phyloP scores from a whole-genome alignment of 805 yeast genomes.

The Schwanniomyces pseudopolymorphus region DNA sequence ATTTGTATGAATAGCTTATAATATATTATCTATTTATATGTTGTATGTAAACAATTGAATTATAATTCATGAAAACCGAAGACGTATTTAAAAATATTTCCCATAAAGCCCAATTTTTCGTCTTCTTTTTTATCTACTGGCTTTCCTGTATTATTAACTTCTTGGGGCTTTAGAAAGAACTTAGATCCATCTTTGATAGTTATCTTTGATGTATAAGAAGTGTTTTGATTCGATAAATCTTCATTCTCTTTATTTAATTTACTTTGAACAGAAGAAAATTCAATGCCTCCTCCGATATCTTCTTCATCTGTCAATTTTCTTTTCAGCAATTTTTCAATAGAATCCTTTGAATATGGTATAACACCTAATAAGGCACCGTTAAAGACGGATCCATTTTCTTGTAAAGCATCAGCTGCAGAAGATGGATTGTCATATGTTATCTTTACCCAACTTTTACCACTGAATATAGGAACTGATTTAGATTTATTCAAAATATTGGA shows the following conservation, averaged over 20 bases:
- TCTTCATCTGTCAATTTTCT: slow-evolving; percentile 42
- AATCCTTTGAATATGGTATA: slow-evolving; percentile 61
- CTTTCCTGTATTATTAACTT: slow-evolving; percentile 15
- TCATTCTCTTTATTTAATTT: slow-evolving; percentile 11
- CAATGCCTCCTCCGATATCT: slow-evolving; percentile 46
- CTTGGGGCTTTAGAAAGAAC: slow-evolving; percentile 27
- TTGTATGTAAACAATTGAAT: slow-evolving; percentile 1
- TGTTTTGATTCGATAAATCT: slow-evolving; percentile 8
- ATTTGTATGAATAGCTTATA: not conserved
- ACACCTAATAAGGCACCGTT: slow-evolving; percentile 69
- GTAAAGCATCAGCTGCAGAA: slow-evolving; percentile 78
- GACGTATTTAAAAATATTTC: slow-evolving; percentile 31
- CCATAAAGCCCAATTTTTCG: slow-evolving; percentile 34
- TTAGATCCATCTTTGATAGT: slow-evolving; percentile 42
- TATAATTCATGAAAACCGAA: slow-evolving; percentile 47
- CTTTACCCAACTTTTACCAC: slow-evolving; percentile 91
- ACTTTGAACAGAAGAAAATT: slow-evolving; percentile 6
- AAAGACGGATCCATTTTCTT: slow-evolving; percentile 74
- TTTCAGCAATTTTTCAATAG: slow-evolving; percentile 58
- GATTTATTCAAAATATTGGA: slow-evolving; percentile 5
- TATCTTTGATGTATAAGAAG: slow-evolving; percentile 24
- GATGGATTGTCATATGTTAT: slow-evolving; percentile 74
- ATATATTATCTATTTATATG: not conserved
- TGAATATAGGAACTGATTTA: slow-evolving; percentile 61
- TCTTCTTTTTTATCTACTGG: slow-evolving; percentile 18